Conservation (phyloP, 106 monocot species). For the Ottelia alismoides region DNA sequence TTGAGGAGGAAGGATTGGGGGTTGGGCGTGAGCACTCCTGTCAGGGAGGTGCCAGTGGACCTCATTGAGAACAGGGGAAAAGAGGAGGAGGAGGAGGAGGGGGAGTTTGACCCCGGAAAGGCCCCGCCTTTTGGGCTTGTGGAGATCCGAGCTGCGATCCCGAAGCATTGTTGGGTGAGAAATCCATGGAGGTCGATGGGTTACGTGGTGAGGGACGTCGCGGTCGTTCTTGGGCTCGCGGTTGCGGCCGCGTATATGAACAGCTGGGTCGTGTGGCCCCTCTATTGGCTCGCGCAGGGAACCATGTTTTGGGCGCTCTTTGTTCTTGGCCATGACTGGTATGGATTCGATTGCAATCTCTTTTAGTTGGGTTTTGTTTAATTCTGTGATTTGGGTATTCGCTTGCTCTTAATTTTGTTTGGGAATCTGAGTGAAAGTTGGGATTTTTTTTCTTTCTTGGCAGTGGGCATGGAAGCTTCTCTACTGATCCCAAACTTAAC, state of each 20-base stretch:
- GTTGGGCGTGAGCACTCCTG: constrained; percentile 4
- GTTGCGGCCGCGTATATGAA: constrained; percentile 26
- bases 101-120: constrained; percentile 15
- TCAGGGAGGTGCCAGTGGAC: constrained; percentile 2
- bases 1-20: constrained; percentile 1
- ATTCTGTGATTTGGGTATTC: neutral
- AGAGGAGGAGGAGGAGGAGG: neutral
- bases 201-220: constrained; percentile 56
- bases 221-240: constrained; percentile 28
- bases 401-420: neutral
- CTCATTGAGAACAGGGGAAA: too few species aligned
- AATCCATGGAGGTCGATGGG: constrained; percentile 46
- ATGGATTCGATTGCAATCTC: neutral
- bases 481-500: constrained; percentile 52
- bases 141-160: constrained; percentile 32
- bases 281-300: constrained; percentile 75
- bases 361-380: neutral
- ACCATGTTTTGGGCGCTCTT: constrained; percentile 98
- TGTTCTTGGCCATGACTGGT: constrained; percentile 95
- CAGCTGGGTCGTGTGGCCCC: constrained; percentile 37
- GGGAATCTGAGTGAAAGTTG: neutral
- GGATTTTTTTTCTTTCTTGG: neutral
- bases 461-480: constrained; percentile 95
- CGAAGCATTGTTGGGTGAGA: constrained; percentile 47
- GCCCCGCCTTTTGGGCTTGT: constrained; percentile 28